Base-by-base conservation (phyloP, 495 filamentous ascomycete species). In the Neurospora sp. region DNA sequence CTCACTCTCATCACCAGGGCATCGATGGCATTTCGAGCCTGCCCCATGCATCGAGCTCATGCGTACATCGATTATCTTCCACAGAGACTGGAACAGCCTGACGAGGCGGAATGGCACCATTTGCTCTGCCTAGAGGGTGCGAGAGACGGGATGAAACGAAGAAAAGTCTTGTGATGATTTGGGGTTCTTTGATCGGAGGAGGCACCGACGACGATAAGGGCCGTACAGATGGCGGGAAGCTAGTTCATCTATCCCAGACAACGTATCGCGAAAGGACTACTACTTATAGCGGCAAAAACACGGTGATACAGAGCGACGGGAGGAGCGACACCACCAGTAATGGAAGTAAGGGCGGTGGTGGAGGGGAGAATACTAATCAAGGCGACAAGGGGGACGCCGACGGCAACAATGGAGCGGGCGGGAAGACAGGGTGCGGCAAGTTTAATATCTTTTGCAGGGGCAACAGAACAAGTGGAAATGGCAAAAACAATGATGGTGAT, bases 351-450 rank as follows among this genome's bases (percentile, higher is more conserved):
- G 74, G 73, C 16, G 49, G 70, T 69, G 49, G 74, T 44, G 72
- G 73, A 38, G 71, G 72, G 35, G 31, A 31, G 35, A 72, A 71
- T 37, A 27, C 73, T 31, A 69, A 74, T 54, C 39, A 39, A 49
- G 71, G 74, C 70, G 75, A 69, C 27, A 72, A 46, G 27, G 74
- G 70, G 37, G 73, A 46, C 27, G 40, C 20, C 4, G 62, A 37
- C 54, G 73, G 72, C 6, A 69, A 72, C 70, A 73, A 75, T n/a
- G 77, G 77, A 2, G 75, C 71, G 38, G 71, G 70, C 20, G 74
- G 72, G 18, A 74, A 76, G 20, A 76, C 60, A 42, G 74, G 49
- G 23, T 62, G 14, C 16, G 44, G 69, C 18, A 42, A 71, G 16
- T 35, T 71, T n/a, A n/a, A 49, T 9, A 44, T 42, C 39, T 62